Conservation (phyloP, 2,329 filamentous ascomycete species). For the Botrytis fragariae region DNA sequence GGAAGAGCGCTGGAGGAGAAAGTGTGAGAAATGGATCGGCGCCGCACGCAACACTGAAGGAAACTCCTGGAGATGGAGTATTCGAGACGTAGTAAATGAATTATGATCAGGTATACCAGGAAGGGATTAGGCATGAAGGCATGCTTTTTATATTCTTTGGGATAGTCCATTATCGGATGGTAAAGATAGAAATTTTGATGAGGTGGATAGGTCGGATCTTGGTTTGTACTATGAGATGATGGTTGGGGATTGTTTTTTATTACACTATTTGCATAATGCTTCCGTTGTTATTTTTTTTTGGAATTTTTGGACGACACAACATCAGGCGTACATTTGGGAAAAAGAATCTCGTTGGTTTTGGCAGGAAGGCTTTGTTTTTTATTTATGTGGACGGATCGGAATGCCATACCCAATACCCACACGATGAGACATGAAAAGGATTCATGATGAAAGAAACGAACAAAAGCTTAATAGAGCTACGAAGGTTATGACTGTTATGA, state of each 20-base stretch:
- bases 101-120: slow-evolving; percentile 19
- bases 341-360: slow-evolving; percentile 11
- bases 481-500: slow-evolving; percentile 20
- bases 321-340: slow-evolving; percentile 9
- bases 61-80: slow-evolving; percentile 75
- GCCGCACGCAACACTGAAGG: slow-evolving; percentile 49
- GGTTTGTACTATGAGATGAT: slow-evolving; percentile 20
- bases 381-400: background rate
- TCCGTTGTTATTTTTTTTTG: background rate
- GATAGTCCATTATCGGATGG: slow-evolving; percentile 15
- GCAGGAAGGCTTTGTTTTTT: background rate
- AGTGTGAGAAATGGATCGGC: slow-evolving; percentile 81
- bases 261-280: slow-evolving; percentile 18
- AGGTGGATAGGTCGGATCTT: slow-evolving; percentile 15
- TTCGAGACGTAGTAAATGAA: slow-evolving; percentile 54
- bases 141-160: slow-evolving; percentile 21
- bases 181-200: background rate
- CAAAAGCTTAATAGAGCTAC: slow-evolving; percentile 19
- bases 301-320: slow-evolving; percentile 4
- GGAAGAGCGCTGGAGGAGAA: slow-evolving; percentile 85
- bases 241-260: slow-evolving; percentile 3
- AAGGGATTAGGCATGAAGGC: background rate
- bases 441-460: slow-evolving; percentile 12
- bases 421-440: slow-evolving; percentile 5
- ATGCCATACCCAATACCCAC: background rate